A percentile compares a stretch with the other conserved stretches of the same genome.
phyloP scores from a whole-genome alignment of 2,329 filamentous ascomycete genomes.

The Colletotrichum viniferum region DNA sequence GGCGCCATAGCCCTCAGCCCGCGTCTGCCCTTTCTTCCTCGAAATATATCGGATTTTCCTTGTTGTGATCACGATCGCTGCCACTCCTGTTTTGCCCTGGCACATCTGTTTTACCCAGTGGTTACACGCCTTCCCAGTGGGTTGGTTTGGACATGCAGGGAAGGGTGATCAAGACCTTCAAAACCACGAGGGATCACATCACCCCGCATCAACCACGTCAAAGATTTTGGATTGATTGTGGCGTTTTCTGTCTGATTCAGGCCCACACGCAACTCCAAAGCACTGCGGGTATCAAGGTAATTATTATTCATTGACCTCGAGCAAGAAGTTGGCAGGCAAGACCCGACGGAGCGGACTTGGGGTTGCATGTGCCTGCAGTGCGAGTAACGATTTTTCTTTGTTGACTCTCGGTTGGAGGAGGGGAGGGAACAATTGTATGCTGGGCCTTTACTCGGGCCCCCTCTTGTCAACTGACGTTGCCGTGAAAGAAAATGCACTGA shows the following conservation, averaged over 20 bases:
- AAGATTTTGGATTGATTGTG: not conserved
- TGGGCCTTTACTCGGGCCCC: not conserved
- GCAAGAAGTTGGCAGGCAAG: not conserved
- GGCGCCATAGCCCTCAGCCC: not conserved
- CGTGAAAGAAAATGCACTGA: not conserved
- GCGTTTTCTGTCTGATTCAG: not conserved
- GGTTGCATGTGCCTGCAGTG: not conserved
- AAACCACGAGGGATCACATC: not conserved
- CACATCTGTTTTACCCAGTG: not conserved
- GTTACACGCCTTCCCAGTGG: not conserved
- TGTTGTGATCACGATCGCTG: not conserved
- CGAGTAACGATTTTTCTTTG: constrained; percentile 1
- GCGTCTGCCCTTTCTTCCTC: not conserved
- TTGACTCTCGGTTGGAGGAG: not conserved
- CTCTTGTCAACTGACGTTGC: constrained; percentile 1
- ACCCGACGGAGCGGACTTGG: not conserved
- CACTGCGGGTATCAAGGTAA: not conserved
- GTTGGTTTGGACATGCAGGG: not conserved
- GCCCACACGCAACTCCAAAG: not conserved
- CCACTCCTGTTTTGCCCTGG: not conserved
- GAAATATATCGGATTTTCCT: not conserved
- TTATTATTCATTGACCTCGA: not conserved
- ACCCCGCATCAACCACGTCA: not conserved
- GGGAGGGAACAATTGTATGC: not conserved
- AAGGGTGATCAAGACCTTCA: not conserved